Evolutionary conservation across 2,329 filamentous ascomycete species (phyloP).

Genomic region (Fusarium caatingaense): DNA sequence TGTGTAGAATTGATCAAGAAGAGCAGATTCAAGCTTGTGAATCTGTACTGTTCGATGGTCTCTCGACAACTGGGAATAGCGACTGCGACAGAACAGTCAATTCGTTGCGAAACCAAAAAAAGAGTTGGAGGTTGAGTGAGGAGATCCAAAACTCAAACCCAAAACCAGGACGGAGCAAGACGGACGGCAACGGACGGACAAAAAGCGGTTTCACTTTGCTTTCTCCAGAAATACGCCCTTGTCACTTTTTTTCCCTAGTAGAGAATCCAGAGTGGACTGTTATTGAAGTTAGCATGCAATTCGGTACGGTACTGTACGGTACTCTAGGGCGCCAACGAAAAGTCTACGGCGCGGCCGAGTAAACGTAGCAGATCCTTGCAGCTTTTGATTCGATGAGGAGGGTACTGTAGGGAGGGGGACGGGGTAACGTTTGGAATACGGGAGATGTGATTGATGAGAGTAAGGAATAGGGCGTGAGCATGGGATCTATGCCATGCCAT

Average conservation of each 20-base stretch:
- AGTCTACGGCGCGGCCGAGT: constrained; percentile 45
- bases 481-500: not conserved
- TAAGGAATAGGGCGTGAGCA: constrained; percentile 1
- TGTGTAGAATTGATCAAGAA: constrained; percentile 6
- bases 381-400: constrained; percentile 32
- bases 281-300: constrained; percentile 24
- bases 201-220: constrained; percentile 36
- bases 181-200: constrained; percentile 30
- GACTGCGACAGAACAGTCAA: constrained; percentile 1
- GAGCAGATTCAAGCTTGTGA: not conserved
- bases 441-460: constrained; percentile 14
- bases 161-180: constrained; percentile 26
- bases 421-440: constrained; percentile 34
- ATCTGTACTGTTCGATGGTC: constrained; percentile 3
- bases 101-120: constrained; percentile 28
- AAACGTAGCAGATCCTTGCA: constrained; percentile 40
- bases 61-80: constrained; percentile 4
- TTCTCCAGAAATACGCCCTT: constrained; percentile 29
- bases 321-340: constrained; percentile 39
- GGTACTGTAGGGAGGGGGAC: constrained; percentile 27
- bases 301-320: constrained; percentile 7
- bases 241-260: constrained; percentile 16
- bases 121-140: constrained; percentile 22
- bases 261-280: constrained; percentile 31
- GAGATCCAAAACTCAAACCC: constrained; percentile 5